Evolutionary conservation across 169 alveolate species (phyloP).

Genomic region (Plasmodium gonderi): DNA sequence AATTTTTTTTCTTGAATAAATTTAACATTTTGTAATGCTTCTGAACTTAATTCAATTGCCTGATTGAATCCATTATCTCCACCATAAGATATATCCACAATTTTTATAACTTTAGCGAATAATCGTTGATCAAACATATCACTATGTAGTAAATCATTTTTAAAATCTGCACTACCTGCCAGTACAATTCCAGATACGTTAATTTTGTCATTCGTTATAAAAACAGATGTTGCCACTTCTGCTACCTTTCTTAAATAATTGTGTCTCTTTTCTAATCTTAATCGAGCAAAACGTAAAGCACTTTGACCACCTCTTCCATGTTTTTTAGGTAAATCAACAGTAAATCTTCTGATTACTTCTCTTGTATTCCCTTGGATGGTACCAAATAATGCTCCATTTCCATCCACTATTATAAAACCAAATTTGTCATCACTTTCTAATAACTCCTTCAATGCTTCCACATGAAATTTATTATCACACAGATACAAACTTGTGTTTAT

Average conservation of each 20-base stretch:
- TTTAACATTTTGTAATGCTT: conserved; percentile 93
- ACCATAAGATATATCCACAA: conserved; percentile 99
- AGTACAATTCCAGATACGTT: conserved; percentile 92
- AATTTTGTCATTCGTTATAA: conserved; percentile 96
- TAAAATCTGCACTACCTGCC: conserved; percentile 99
- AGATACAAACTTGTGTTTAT: conserved; percentile 96
- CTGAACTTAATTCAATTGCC: conserved; percentile 97
- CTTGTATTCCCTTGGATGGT: conserved; percentile 96
- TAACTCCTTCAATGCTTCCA: conserved; percentile 91
- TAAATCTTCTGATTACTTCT: conserved; percentile 92
- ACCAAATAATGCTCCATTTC: conserved; percentile 98
- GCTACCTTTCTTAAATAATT: conserved; percentile 98
- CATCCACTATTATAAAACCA: conserved; percentile 98
- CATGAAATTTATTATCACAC: conserved; percentile 98
- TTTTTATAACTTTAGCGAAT: conserved; percentile 92
- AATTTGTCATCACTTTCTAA: conserved; percentile 96
- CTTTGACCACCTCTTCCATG: conserved; percentile 99
- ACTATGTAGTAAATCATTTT: conserved; percentile 92
- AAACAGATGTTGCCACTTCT: conserved; percentile 96
- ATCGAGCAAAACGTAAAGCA: conserved; percentile 99
- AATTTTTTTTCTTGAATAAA: conserved; percentile 93
- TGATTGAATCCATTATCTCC: conserved; percentile 99
- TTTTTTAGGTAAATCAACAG: conserved; percentile 98
- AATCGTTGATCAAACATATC: conserved; percentile 97
- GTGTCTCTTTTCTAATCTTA: conserved; percentile 98